phyloP scores from a whole-genome alignment of 2,329 filamentous ascomycete genomes.

The Talaromyces verruculosus region DNA sequence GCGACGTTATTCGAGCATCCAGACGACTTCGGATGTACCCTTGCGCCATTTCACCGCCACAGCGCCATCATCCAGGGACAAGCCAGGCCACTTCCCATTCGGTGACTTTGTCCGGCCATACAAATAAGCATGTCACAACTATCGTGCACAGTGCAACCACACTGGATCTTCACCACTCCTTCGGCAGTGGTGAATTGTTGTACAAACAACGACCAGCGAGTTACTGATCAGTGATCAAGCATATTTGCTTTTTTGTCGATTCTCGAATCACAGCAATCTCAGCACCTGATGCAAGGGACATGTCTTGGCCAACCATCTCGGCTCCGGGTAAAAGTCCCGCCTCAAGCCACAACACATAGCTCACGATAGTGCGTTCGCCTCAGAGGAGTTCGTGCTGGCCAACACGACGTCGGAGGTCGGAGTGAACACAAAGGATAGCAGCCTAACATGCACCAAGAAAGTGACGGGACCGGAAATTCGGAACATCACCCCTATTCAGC shows the following conservation, averaged over 20 bases:
- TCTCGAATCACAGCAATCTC: not conserved
- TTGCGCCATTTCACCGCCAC: slow-evolving; percentile 13
- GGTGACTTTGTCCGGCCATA: not conserved
- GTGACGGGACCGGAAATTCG: not conserved
- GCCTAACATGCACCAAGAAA: not conserved
- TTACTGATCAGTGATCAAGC: not conserved
- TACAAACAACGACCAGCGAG: not conserved
- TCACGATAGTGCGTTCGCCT: not conserved
- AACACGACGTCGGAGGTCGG: not conserved
- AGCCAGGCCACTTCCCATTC: not conserved
- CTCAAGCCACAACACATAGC: slow-evolving; percentile 8
- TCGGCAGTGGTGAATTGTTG: not conserved
- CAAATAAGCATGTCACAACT: not conserved
- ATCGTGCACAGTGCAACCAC: not conserved
- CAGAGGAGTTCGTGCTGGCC: not conserved
- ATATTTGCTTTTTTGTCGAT: not conserved
- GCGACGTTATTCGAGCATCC: not conserved
- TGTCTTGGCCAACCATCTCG: not conserved
- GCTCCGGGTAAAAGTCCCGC: not conserved
- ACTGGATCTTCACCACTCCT: not conserved
- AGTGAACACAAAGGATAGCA: not conserved
- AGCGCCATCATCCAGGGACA: not conserved
- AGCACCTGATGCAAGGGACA: slow-evolving; percentile 9
- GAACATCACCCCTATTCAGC: not conserved
- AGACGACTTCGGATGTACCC: not conserved